These are phyloP conservation scores for Trifolium fragiferum DNA, from an alignment of 306 rosid species.

Conservation along the genomic window DNA sequence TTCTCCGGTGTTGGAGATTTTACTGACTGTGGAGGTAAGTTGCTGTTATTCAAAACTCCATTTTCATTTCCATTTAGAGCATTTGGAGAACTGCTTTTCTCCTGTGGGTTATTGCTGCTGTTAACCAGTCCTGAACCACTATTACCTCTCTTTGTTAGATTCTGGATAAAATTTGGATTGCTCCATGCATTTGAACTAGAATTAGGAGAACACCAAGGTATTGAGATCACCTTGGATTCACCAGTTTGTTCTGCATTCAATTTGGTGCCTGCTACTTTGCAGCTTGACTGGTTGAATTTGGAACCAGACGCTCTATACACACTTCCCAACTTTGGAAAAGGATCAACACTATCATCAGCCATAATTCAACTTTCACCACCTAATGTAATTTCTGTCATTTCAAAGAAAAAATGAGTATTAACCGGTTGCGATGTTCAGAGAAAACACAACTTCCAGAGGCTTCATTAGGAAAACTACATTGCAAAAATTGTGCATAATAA, in stretches of 20 bases:
- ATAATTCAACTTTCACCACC: slow-evolving; percentile 39
- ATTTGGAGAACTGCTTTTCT: slow-evolving; percentile 18
- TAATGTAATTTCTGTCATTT: slow-evolving; percentile 6
- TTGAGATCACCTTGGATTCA: slow-evolving; percentile 29
- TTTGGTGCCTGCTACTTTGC: slow-evolving; percentile 13
- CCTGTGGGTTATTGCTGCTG: slow-evolving; percentile 34
- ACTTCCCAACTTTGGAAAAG: slow-evolving; percentile 49
- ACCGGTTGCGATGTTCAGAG: background rate
- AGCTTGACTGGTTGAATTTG: slow-evolving; percentile 18
- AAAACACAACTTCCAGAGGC: too few relatives aligned
- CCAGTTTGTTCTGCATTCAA: slow-evolving; percentile 34
- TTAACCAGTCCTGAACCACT: slow-evolving; percentile 18
- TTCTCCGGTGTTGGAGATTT: too few relatives aligned
- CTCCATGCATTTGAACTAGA: slow-evolving; percentile 46
- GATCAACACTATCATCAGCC: slow-evolving; percentile 40
- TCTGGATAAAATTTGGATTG: slow-evolving; percentile 26
- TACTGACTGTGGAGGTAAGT: background rate
- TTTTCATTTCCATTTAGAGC: slow-evolving; percentile 18
- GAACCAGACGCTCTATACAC: slow-evolving; percentile 43
- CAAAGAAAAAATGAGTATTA: slow-evolving; percentile 7
- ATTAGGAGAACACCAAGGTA: slow-evolving; percentile 38
- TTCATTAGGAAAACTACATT: too few relatives aligned
- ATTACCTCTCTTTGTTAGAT: slow-evolving; percentile 21
- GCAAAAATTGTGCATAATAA: too few relatives aligned
- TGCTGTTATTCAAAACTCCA: slow-evolving; percentile 13